A percentile compares a stretch with the other conserved stretches of the same genome.
Evolutionary conservation across 2,329 filamentous ascomycete genomes (phyloP).

Genomic region (Fusarium concolor): DNA sequence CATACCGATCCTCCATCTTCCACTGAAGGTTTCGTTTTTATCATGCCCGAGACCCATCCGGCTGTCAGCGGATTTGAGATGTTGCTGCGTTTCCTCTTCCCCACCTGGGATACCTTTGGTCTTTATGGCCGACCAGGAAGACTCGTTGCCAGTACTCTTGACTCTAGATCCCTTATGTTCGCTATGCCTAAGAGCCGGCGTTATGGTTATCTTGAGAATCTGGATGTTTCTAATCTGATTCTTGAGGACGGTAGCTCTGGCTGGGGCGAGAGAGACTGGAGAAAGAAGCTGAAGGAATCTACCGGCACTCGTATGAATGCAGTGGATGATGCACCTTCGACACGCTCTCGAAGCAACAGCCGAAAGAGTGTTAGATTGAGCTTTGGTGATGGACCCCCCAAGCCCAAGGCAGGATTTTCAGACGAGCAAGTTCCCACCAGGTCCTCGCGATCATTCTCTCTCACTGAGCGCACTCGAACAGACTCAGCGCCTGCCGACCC

Average conservation of each 20-base stretch:
- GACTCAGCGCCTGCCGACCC: conserved; percentile 64
- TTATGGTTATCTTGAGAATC: conserved; percentile 90
- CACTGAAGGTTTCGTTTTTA: conserved; percentile 94
- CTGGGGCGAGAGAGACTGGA: conserved; percentile 92
- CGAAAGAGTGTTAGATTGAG: conserved; percentile 69
- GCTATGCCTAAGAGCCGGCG: conserved; percentile 90
- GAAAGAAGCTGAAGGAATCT: conserved; percentile 86
- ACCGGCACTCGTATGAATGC: conserved; percentile 82
- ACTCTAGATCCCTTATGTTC: conserved; percentile 94
- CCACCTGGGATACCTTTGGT: conserved; percentile 91
- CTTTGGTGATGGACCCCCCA: conserved; percentile 51
- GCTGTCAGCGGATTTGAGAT: conserved; percentile 95
- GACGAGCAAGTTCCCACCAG: conserved; percentile 64
- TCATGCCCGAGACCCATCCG: conserved; percentile 96
- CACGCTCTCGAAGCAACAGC: conserved; percentile 66
- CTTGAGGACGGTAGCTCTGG: conserved; percentile 77
- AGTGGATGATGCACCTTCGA: conserved; percentile 61
- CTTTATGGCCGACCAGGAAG: conserved; percentile 91
- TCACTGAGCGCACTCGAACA: conserved; percentile 57
- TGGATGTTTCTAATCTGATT: conserved; percentile 86
- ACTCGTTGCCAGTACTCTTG: conserved; percentile 86
- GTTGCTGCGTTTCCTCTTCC: conserved; percentile 91
- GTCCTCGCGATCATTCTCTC: conserved; percentile 64
- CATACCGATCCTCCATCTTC: conserved; percentile 81
- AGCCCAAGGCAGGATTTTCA: conserved; percentile 66